phyloP scores from a whole-genome alignment of 208 protist genomes.

The Kentomonas sorsogonicus region DNA sequence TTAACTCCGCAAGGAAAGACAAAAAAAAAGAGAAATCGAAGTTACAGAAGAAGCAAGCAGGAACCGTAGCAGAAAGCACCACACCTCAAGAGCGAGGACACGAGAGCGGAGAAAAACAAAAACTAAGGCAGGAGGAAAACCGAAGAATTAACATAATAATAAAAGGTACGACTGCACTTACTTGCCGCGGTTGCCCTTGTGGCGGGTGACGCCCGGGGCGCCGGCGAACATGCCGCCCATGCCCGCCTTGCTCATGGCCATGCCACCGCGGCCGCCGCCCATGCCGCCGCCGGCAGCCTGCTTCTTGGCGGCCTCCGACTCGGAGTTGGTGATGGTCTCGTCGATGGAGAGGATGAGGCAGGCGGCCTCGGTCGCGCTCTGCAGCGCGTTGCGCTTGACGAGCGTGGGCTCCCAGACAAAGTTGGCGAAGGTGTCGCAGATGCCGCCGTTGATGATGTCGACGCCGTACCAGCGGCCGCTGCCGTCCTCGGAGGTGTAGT shows the following conservation, averaged over 20 bases:
- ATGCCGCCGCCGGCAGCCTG: slow-evolving; percentile 58
- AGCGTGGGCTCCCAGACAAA: slow-evolving; percentile 99
- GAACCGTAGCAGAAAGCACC: neutral
- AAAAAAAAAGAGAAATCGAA: slow-evolving; percentile 3
- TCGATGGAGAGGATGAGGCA: slow-evolving; percentile 99
- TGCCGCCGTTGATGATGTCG: slow-evolving; percentile 97
- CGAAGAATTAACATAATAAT: too few species aligned
- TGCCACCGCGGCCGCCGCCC: slow-evolving; percentile 56
- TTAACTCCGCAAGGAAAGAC: slow-evolving; percentile 3
- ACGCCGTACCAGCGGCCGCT: slow-evolving; percentile 95
- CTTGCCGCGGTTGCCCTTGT: slow-evolving; percentile 81
- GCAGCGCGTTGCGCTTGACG: slow-evolving; percentile 99
- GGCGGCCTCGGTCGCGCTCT: slow-evolving; percentile 98
- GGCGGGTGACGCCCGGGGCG: slow-evolving; percentile 73
- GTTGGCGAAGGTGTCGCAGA: slow-evolving; percentile 96
- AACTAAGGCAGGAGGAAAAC: too few species aligned
- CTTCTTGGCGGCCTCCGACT: slow-evolving; percentile 89
- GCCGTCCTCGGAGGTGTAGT: slow-evolving; percentile 64
- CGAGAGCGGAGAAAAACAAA: slow-evolving; percentile 5
- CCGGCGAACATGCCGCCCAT: slow-evolving; percentile 92
- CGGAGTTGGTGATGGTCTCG: slow-evolving; percentile 97
- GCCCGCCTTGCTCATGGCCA: slow-evolving; percentile 84
- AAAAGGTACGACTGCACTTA: too few species aligned
- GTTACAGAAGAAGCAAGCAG: slow-evolving; percentile 2
- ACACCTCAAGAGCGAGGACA: too few species aligned